phyloP scores from a whole-genome alignment of 2,329 filamentous ascomycete genomes.

The Boeremia exigua region DNA sequence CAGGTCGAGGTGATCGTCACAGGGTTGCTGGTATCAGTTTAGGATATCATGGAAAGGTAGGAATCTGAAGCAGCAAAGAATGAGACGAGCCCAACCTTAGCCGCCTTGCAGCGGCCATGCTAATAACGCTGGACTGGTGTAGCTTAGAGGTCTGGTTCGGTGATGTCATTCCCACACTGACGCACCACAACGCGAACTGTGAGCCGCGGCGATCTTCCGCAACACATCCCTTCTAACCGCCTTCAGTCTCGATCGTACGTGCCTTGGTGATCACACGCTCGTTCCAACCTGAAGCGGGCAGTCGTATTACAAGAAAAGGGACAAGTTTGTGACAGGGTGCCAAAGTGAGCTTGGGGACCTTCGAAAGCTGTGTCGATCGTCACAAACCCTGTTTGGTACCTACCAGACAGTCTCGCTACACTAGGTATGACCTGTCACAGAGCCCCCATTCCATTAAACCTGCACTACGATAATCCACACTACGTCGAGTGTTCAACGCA shows the following conservation, averaged over 20 bases:
- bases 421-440: not conserved
- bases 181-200: conserved; percentile 16
- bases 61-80: conserved; percentile 8
- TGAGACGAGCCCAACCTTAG: conserved; percentile 10
- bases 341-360: not conserved
- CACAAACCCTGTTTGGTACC: not conserved
- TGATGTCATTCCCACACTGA: conserved; percentile 16
- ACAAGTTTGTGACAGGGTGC: not conserved
- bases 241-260: conserved; percentile 13
- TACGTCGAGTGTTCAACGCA: not conserved
- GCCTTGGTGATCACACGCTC: conserved; percentile 12
- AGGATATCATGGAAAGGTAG: not conserved
- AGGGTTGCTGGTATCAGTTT: not conserved
- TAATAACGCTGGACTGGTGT: conserved; percentile 17
- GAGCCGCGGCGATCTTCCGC: conserved; percentile 18
- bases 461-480: not conserved
- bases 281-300: conserved; percentile 12
- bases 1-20: conserved; percentile 14
- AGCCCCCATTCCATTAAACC: not conserved
- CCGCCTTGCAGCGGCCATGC: conserved; percentile 15
- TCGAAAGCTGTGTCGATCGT: not conserved
- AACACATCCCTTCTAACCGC: conserved; percentile 12
- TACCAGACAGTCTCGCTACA: not conserved
- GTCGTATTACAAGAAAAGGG: conserved; percentile 1
- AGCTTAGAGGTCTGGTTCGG: conserved; percentile 13